Conservation (phyloP, 805 yeast species). For the Ogataea corticis region DNA sequence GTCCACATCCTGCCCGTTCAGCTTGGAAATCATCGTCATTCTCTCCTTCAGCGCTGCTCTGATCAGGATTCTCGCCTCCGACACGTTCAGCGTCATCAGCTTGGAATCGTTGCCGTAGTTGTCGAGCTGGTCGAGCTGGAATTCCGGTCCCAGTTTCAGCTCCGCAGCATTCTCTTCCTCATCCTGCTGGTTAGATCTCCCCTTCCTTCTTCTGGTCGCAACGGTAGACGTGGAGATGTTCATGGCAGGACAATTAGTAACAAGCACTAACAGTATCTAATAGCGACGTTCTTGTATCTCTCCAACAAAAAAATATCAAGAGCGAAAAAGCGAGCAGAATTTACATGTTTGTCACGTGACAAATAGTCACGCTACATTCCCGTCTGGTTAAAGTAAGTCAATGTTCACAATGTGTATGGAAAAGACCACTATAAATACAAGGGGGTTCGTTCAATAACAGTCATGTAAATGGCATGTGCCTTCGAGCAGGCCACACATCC, state of each 20-base stretch:
- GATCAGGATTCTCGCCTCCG: constrained; percentile 87
- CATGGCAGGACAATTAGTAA: constrained; percentile 44
- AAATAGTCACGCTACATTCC: background rate
- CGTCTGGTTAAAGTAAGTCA: background rate
- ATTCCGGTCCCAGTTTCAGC: constrained; percentile 90
- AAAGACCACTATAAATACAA: constrained; percentile 9
- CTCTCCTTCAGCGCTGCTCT: constrained; percentile 86
- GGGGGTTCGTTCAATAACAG: constrained; percentile 7
- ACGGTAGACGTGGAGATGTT: constrained; percentile 87
- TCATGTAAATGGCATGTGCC: constrained; percentile 1
- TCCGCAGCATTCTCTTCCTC: constrained; percentile 93
- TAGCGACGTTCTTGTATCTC: too few relatives aligned
- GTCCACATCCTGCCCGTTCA: constrained; percentile 35
- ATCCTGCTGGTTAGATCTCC: constrained; percentile 57
- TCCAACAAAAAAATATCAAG: too few relatives aligned
- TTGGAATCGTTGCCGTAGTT: constrained; percentile 78
- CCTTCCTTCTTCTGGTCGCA: constrained; percentile 78
- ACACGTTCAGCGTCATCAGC: constrained; percentile 79
- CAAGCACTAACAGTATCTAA: too few relatives aligned
- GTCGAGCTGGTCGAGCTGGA: constrained; percentile 74
- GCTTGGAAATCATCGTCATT: constrained; percentile 47
- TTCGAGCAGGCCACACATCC: constrained; percentile 3
- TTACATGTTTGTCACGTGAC: constrained; percentile 3
- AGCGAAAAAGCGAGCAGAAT: too few relatives aligned
- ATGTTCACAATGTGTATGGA: constrained; percentile 4